phyloP scores from a whole-genome alignment of 371 early-diverging fungal genomes.

The Circinella umbellata region DNA sequence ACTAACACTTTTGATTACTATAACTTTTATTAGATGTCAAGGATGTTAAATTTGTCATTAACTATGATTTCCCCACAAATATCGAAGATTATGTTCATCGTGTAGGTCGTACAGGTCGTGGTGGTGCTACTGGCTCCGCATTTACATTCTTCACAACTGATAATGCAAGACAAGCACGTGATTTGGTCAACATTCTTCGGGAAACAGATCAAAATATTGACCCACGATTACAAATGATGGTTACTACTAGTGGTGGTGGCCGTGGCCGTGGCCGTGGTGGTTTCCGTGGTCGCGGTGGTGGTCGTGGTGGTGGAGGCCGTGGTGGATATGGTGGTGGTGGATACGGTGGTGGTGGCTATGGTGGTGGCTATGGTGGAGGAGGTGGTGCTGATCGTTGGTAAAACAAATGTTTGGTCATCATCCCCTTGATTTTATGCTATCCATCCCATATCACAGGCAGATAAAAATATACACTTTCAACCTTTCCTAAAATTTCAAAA shows the following conservation, averaged over 20 bases:
- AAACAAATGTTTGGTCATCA: neutral
- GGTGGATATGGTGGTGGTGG: constrained; percentile 49
- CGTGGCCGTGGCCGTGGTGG: constrained; percentile 45
- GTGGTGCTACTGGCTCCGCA: constrained; percentile 92
- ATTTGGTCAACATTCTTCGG: constrained; percentile 88
- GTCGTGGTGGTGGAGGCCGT: constrained; percentile 49
- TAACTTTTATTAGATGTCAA: constrained; percentile 73
- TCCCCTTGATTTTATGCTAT: neutral
- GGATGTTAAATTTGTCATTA: constrained; percentile 95
- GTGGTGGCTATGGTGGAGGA: constrained; percentile 40
- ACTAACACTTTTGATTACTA: constrained; percentile 12
- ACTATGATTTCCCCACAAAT: constrained; percentile 96
- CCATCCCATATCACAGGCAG: neutral
- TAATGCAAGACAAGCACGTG: constrained; percentile 89
- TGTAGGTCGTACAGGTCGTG: constrained; percentile 99
- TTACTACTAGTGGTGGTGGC: constrained; percentile 42
- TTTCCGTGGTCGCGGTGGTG: constrained; percentile 46
- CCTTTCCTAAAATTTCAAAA: too few relatives aligned
- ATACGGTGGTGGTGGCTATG: constrained; percentile 34
- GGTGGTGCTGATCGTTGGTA: constrained; percentile 28
- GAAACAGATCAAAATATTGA: constrained; percentile 97
- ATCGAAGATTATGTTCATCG: constrained; percentile 97
- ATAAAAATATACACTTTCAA: too few relatives aligned
- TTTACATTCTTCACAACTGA: constrained; percentile 97
- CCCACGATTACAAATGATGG: constrained; percentile 83